Percentiles rank a stretch among this genome's conserved stretches.
These are phyloP conservation scores for Cercophora scortea DNA, from an alignment of 495 filamentous ascomycete species.

Conservation along the genomic window DNA sequence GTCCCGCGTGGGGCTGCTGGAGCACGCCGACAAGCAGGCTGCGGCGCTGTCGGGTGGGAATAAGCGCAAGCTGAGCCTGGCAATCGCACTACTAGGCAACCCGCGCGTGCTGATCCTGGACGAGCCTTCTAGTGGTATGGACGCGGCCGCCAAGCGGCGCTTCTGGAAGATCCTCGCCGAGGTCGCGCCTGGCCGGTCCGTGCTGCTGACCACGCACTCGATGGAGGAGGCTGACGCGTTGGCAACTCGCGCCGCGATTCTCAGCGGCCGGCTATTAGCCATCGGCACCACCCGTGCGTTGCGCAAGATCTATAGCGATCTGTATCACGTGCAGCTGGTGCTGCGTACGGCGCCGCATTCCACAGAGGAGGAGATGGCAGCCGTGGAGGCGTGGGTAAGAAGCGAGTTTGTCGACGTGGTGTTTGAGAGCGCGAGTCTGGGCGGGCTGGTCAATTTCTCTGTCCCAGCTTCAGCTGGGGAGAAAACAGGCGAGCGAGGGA, in stretches of 20 bases:
- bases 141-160: constrained; percentile 59
- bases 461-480: constrained; percentile 42
- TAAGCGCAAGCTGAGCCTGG: constrained; percentile 51
- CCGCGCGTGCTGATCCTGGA: constrained; percentile 65
- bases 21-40: constrained; percentile 46
- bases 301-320: constrained; percentile 49
- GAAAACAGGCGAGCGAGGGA: constrained; percentile 6
- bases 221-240: constrained; percentile 74
- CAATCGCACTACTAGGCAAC: constrained; percentile 72
- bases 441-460: constrained; percentile 72
- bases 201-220: constrained; percentile 61
- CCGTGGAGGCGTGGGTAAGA: constrained; percentile 52
- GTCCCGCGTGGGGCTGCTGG: constrained; percentile 47
- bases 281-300: constrained; percentile 55
- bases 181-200: constrained; percentile 47
- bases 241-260: constrained; percentile 58
- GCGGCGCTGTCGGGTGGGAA: constrained; percentile 46
- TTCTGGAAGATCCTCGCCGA: constrained; percentile 63
- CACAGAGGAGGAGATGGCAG: constrained; percentile 51
- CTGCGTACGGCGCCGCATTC: constrained; percentile 62
- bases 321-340: constrained; percentile 60
- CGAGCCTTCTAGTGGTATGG: constrained; percentile 59
- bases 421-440: constrained; percentile 61
- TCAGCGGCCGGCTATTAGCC: constrained; percentile 56
- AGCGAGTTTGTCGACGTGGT: constrained; percentile 47